Evolutionary conservation across 176 grass and related monocot genomes (phyloP), one percentile per base, ranked within the genome.

Genomic region (Eragrostis curvula): DNA sequence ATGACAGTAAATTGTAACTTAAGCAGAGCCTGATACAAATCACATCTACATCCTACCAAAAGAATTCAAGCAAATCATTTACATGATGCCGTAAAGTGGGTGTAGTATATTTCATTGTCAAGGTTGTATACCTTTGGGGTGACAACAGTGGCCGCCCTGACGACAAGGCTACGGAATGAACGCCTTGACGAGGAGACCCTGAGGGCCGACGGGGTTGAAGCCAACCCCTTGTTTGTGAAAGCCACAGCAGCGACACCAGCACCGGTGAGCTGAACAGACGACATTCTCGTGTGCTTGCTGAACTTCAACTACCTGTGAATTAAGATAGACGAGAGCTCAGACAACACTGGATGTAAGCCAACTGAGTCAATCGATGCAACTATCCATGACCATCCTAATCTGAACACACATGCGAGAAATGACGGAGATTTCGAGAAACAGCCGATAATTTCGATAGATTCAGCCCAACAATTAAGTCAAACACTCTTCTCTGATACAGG

Each of bases 71-170:
- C 12, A n/a, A 66, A 66, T 9, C 3, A 0, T 9, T 6, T 23
- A 9, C 8, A 25, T 16, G 8, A 14, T 56, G 42, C 48, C 40
- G 3, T 56, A 42, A 42, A 23, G 39, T 17, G 46, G 28, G 32
- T 23, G 8, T 7, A 44, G 15, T 66, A 7, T 61, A 32, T 18
- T 30, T 30, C 6, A 59, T 7, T 66, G 18, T 9, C 40, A 16
- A 0, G 12, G 66, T 0, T 11, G 61, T 23, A 3, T 73, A 97
- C 94, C 94, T 94, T 97, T 1, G 94, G 94, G 49, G 87, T 52
- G 61, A 97, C 84, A 17, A 89, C 91, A 5, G 91, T 94, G 48
- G 89, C 91, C 1, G 89, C 94, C 82, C 25, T 93, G n/a, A 97
- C 85, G 4, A 91, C 84, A 1, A 97, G 75, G 44, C 84, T 71